Evolutionary conservation across 2,329 filamentous ascomycete genomes (phyloP), one percentile per base, ranked within the genome.

Genomic region (Colletotrichum liaoningense): DNA sequence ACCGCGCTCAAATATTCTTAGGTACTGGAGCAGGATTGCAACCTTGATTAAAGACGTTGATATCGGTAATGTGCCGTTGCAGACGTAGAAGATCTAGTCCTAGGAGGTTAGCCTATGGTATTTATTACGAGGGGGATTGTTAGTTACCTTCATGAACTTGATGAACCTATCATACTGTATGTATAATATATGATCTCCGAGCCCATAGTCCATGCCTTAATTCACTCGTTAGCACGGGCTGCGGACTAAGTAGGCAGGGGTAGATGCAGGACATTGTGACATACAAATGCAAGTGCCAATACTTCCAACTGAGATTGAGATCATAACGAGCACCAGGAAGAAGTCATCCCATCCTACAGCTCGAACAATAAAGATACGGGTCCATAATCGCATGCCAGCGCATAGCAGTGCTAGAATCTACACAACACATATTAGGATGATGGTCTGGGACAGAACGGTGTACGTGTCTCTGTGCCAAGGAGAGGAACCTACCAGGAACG

Each of bases 11-110:
- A 77, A 77, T 2, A 70, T 63, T 1, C 75, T 74, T 5, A 77
- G 67, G 14, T 77, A 77, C 30, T 77, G 76, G 7, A 77, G 69
- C 2, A 77, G 68, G 16, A 77, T 69, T 7, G 76, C 76, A 5
- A 77, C 28, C 22, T 77, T 77, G 67, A 77, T 76, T n/a, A 76
- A 67, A 3, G 62, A 64, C 14, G 72, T 77, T 12, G 74, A 75
- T 54, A 69, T 62, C 7, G 75, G 75, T 16, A 77, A 70, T 11
- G 69, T 66, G 4, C 63, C 75, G 3, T 77, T 77, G 5, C 68
- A 67, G 8, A 77, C 35, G 46, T 77, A 77, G 14, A 77, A 77
- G 1, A 59, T 73, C 76, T 77, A 3, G 33, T 35, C 12, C 12
- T 5, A 1, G 2, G 11, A 4, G 30, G n/a, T 67, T 16, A 60